Evolutionary conservation across 352 stramenopile genomes (phyloP), one percentile per base, ranked within the genome.

Genomic region (Phytophthora aleatoria): DNA sequence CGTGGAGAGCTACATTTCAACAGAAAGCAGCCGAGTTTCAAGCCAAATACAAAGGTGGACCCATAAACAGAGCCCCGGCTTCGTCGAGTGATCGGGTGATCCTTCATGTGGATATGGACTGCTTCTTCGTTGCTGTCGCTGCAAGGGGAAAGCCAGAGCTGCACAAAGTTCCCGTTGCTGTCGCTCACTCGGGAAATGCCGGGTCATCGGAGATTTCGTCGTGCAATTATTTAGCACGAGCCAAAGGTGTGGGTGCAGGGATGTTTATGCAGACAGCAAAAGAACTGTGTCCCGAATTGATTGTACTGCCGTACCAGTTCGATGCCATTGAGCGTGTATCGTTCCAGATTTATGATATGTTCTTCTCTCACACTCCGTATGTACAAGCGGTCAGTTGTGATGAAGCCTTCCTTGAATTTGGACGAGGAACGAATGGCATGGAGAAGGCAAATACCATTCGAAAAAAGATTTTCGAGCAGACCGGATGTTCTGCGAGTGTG

Each of bases 51-150:
- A 80, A 74, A 55, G 83, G 86, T 4, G 43, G 52, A 13, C 44
- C 47, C 0, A 71, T 93, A 31, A 53, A 28, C 11, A 76, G 74
- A 48, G 80, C 70, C 10, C 13, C 71, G 0, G 24, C 66, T 7
- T 71, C 58, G 7, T 88, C 78, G 0, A 73, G 30, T 20, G 57
- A 90, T 15, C 85, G 92, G 1, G 94, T 96, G 41, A 94, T 99
- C 41, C 72, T 99, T 50, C 96, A 99, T 53, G 87, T 99, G 0
- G 96, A 99, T 71, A 98, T 99, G 96, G 96, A 99, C 73, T 98
- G 91, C 57, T 99, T 99, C 77, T 99, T 99, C 70, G 96, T 96
- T 3, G 79, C 89, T 9, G 96, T 99, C 7, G 91, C 86, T 11
- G 73, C 98, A 20, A 67, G 85, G 28, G 92, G 91, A 9, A 89